Base-by-base conservation (phyloP, 2,329 filamentous ascomycete genomes). In the Alternaria arbusti region DNA sequence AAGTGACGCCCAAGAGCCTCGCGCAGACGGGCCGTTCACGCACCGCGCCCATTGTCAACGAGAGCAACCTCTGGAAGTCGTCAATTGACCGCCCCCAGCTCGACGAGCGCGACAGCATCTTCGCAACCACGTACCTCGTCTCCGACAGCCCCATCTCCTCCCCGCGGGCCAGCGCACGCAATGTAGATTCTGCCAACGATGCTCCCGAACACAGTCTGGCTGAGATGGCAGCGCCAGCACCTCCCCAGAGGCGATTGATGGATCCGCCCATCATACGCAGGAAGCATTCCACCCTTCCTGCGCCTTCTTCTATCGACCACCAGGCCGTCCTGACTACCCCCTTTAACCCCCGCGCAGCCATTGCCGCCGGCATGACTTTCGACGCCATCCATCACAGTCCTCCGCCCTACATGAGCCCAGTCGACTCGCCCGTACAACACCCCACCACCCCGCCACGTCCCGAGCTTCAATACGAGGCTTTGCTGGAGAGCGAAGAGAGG, bases 31-130 rank as follows among this genome's bases (percentile, higher is more conserved):
- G 77, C 69, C 76, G 80, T 61, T 80, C 80, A 61, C 78, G 74
- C 66, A 81, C 80, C 17, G 76, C 74, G 17, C 78, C 80, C 26
- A 69, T 74, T 57, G 74, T 70, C 30, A 69, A 75, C 17, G 76
- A 79, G 43, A 69, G 70, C 45, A 65, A 43, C 23, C 74, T 80
- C 44, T 81, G 77, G 77, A 75, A 74, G 59, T 70, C 76, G 47
- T 75, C 78, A 17, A 75, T 74, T 61, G 78, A 81, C 64, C 75
- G 73, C 28, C 86, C 86, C 51, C 86, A 86, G 78, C 80, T 89
- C 66, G 87, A 86, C 25, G 87, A 89, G 77, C 81, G 87, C 70
- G 87, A 89, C 76, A 87, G 85, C 77, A 89, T 89, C 74, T 89
- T 89, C 72, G 87, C 87, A 56, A 89, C 87, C 32, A 86, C 87